Evolutionary conservation across 306 rosid species (phyloP), one percentile per base, ranked within the genome.

Genomic region (Vicia villosa): DNA sequence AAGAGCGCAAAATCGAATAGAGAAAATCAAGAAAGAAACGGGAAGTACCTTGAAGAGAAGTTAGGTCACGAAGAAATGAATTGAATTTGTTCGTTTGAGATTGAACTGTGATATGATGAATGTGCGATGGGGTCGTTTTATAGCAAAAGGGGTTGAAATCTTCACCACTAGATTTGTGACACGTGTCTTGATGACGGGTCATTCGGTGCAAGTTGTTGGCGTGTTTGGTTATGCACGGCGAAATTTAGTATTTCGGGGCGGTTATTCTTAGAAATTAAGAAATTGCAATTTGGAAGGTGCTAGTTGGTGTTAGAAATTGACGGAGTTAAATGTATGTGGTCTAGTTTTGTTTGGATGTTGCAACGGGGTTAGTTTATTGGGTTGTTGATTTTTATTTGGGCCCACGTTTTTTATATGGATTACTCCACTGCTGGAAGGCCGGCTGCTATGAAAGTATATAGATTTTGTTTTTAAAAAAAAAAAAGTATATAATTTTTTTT

Each of bases 41-140:
- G 9, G 9, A 19, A 5, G 5, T 13, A 83, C 83, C 86, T 79
- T 75, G 79, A 69, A 26, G 15, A 28, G 14, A 6, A 15, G 17
- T 14, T 54, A 20, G 2, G 34, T 20, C 15, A 10, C 15, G 13
- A 5, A 10, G 32, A 52, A 22, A 10, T 0, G 16, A 21, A 11
- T 21, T 52, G 34, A 50, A 51, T 10, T 17, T 50, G 56, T 8
- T 50, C 6, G 56, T n/a, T 19, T 11, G 10, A 16, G 8, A 19
- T 19, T 15, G 22, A 51, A 51, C 9, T 54, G 61, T 6, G 61
- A 54, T 11, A 13, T 49, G 28, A 51, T 14, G 50, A 17, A 20
- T 7, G 21, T 24, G 10, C 19, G 22, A 4, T 5, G 1, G 36
- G 17, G 68, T 30, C 6, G 8, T 0, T 45, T 79, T 83, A 83